phyloP scores from a whole-genome alignment of 495 filamentous ascomycete species.

The Penicillium odoratum region DNA sequence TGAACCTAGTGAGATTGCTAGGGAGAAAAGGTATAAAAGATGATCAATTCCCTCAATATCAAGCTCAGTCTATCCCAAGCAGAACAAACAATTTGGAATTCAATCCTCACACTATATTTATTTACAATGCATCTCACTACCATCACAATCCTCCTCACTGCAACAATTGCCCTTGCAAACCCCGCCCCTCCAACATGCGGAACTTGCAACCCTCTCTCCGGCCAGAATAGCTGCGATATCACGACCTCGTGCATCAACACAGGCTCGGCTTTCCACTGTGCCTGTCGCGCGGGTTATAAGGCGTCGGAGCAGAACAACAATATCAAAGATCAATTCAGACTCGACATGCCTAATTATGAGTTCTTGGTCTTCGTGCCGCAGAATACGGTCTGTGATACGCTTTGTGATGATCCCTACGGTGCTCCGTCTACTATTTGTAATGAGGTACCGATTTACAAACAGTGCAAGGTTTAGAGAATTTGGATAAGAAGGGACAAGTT shows the following conservation, averaged over 20 bases:
- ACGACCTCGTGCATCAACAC: constrained; percentile 57
- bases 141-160: constrained; percentile 23
- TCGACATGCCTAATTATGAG: constrained; percentile 41
- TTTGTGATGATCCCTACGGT: constrained; percentile 39
- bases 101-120: not conserved
- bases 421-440: constrained; percentile 33
- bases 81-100: not conserved
- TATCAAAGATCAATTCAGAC: constrained; percentile 39
- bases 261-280: constrained; percentile 73
- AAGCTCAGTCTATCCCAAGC: not conserved
- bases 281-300: constrained; percentile 68
- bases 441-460: constrained; percentile 34
- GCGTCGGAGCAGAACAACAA: constrained; percentile 41
- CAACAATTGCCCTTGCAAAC: constrained; percentile 26
- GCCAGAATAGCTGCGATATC: constrained; percentile 43
- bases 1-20: not conserved
- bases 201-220: constrained; percentile 46
- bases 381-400: constrained; percentile 38
- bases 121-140: constrained; percentile 28
- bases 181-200: constrained; percentile 30
- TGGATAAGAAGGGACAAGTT: not conserved
- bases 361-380: constrained; percentile 46
- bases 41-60: not conserved
- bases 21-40: not conserved
- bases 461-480: constrained; percentile 30